Evolutionary conservation across 345 rosid species (phyloP).

Genomic region (Microthlaspi erraticum): DNA sequence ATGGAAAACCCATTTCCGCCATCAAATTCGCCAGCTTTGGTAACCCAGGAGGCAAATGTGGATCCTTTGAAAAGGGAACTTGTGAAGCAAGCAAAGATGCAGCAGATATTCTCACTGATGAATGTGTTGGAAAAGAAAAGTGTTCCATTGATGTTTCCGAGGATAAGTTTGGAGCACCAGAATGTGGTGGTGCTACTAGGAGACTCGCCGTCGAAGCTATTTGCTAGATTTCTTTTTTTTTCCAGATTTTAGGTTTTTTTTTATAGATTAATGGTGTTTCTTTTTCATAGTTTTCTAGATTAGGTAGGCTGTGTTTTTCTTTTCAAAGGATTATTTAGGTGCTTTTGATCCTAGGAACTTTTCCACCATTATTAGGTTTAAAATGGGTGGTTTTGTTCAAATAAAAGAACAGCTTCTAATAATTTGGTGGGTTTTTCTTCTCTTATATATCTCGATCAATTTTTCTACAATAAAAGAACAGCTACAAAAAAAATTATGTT

Average conservation of each 20-base stretch:
- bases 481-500: no score
- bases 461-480: no score
- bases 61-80: slow-evolving; percentile 48
- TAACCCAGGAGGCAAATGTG: slow-evolving; percentile 53
- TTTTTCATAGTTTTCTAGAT: slow-evolving; percentile 4
- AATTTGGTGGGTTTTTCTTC: background rate
- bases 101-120: slow-evolving; percentile 11
- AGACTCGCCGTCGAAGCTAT: slow-evolving; percentile 60
- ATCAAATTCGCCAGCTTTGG: slow-evolving; percentile 59
- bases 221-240: slow-evolving; percentile 42
- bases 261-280: background rate
- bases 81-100: slow-evolving; percentile 41
- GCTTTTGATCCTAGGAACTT: background rate
- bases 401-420: slow-evolving; percentile 5
- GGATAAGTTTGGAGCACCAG: slow-evolving; percentile 44
- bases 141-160: slow-evolving; percentile 49
- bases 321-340: slow-evolving; percentile 9
- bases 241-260: background rate
- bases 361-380: background rate
- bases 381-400: background rate
- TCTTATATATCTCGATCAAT: background rate
- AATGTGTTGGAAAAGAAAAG: slow-evolving; percentile 56
- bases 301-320: background rate
- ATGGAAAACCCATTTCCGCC: slow-evolving; percentile 40
- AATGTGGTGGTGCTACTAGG: slow-evolving; percentile 37